Base-by-base conservation (phyloP, 2,329 filamentous ascomycete genomes). In the Chaetomium sp. region DNA sequence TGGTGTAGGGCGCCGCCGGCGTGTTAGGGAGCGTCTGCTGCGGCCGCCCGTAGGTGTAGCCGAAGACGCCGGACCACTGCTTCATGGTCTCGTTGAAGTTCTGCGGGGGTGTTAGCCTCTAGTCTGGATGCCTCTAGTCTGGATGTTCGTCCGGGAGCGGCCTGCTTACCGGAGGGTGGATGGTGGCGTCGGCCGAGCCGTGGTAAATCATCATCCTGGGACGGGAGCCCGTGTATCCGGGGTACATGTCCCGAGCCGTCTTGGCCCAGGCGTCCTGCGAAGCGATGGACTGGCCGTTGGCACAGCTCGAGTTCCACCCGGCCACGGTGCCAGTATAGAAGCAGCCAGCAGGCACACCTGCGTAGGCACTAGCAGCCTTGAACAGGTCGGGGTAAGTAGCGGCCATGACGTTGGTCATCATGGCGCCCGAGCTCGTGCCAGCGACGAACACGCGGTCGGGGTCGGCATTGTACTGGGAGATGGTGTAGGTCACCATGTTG, bases 301-400 rank as follows among this genome's bases (percentile, higher is more conserved):
- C 78, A 71, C 85, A 87, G 6, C 79, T 78, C 65, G 78, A 80
- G 76, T 85, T 85, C 85, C 85, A 87, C 54, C 75, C 77, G 45
- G 75, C 74, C 25, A 70, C 69, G 9, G 75, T 80, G 60, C 75
- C 79, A 1, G 79, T 78, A 58, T 71, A 74, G 72, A 86, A 85
- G 74, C 84, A 86, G n/a, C 83, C 83, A 29, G 81, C 82, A 0
- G 84, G 80, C 0, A 85, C 83, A 33, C 84, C 84, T 1, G 81
- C 75, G 68, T 84, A 86, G 23, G 77, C 78, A 6, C 79, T 79
- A 1, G 78, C 83, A 12, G 82, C 84, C 16, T 77, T 77, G 74
- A 85, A 85, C 27, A 86, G 70, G 19, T 85, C 80, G 0, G 84
- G 84, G 70, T 86, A 86, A 1, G 82, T 79, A 4, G 81, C 83